Evolutionary conservation across 352 stramenopile genomes (phyloP), one percentile per base, ranked within the genome.

Genomic region (Phytophthora sojae): DNA sequence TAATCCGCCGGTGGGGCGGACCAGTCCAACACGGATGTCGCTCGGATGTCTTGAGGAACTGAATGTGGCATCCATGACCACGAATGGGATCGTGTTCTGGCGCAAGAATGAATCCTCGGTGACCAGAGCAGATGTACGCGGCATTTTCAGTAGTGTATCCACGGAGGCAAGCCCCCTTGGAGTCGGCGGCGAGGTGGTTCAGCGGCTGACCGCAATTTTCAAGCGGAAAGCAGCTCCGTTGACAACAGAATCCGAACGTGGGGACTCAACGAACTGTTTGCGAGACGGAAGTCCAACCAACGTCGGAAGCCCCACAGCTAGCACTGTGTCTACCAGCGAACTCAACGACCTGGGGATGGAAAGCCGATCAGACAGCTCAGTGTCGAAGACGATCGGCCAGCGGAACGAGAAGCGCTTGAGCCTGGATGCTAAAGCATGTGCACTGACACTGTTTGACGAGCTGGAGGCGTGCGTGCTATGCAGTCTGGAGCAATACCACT

Each of bases 401-500:
- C 39, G 52, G 44, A 52, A 61, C 30, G 42, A 82, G 11, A 75
- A 68, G 45, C 56, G 53, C 6, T 14, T 54, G 49, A 75, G 49
- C 45, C 49, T 53, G 19, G 81, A 84, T 3, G 6, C 57, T 8
- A 78, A 73, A 5, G 55, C 15, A 9, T 76, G 45, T 17, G 61
- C 73, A 0, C 19, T 75, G 6, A 84, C 79, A 29, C 57, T 95
- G 4, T 95, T 95, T 26, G 84, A 95, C 63, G 82, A 95, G 58
- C 57, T 95, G 21, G 87, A 95, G 64, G 85, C 81, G 0, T 93
- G 82, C 21, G 87, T 93, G 23, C 65, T 95, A 2, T 90, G 79
- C 51, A 88, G 79, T 55, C 63, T 95, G 25, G 85, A 93, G 67
- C 74, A 86, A 44, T 73, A 78, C 23, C 84, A 93, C 30, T 56